Evolutionary conservation across 78 protist genomes (phyloP), one percentile per base, ranked within the genome.

Genomic region (Chrysochromulina tobinii): DNA sequence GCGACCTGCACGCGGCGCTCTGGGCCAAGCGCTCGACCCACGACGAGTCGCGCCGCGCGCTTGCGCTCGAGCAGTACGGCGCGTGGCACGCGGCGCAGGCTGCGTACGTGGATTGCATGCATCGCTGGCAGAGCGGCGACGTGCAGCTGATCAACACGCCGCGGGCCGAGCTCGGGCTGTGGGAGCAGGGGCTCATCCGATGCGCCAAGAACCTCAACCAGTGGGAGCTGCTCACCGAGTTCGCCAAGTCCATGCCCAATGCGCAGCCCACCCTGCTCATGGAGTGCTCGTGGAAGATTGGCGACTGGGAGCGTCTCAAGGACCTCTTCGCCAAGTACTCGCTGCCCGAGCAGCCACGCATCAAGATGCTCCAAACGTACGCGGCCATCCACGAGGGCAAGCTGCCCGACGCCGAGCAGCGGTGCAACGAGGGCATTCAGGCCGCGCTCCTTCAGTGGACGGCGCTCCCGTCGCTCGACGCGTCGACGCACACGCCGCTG

Each of bases 121-220:
- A 21, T 12, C 87, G 87, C 7, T 54, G 58, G 87, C 87, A 79
- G 38, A 3, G 6, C 3, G 87, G 87, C 15, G 64, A 79, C 25
- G 2, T 79, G 58, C 3, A 54, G 83, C 83, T 75, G 12, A 57
- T 75, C 54, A 54, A 20, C 81, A 57, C 84, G 38, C 51, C 92
- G 57, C 53, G 69, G 81, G n/a, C 79, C 25, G 94, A 94, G 83
- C 51, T 55, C 15, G 20, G 75, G 51, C 89, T 97, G 61, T 97
- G 98, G 98, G 97, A 97, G 77, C 96, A 89, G 81, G 96, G 91
- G 61, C 94, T 96, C 96, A 89, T 96, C 12, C 91, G 90, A 58
- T 95, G 96, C 59, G 96, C 96, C 27, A 81, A 90, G 81, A 89
- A 95, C 14, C 95, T 97, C 23, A 95, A 93, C 51, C 97, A 97